Conservation (phyloP, 2,329 filamentous ascomycete genomes). For the Endoconidiophora laricicola region DNA sequence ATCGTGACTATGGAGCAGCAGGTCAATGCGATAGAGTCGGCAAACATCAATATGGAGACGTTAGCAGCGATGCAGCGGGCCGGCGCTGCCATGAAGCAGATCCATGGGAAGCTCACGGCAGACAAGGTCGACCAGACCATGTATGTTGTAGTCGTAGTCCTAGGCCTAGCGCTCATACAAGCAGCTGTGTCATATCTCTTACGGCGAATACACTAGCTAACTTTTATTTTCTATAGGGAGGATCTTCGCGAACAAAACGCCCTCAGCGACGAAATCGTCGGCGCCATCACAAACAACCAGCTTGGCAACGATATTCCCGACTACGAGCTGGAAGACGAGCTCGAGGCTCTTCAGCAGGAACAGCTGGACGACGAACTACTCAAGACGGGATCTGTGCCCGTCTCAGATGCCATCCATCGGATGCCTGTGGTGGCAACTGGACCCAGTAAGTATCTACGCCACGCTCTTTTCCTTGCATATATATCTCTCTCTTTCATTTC, state of each 20-base stretch:
- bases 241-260: slow-evolving; percentile 79
- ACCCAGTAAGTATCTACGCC: slow-evolving; percentile 45
- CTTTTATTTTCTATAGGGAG: slow-evolving; percentile 42
- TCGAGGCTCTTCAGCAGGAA: slow-evolving; percentile 80
- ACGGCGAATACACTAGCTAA: not conserved
- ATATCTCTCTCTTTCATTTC: not conserved
- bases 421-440: slow-evolving; percentile 59
- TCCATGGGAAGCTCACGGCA: slow-evolving; percentile 77
- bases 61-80: slow-evolving; percentile 87
- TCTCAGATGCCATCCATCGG: slow-evolving; percentile 58
- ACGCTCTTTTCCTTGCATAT: not conserved
- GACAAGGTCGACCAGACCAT: slow-evolving; percentile 93
- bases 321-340: slow-evolving; percentile 66
- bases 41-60: slow-evolving; percentile 97
- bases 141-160: slow-evolving; percentile 36
- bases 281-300: slow-evolving; percentile 59
- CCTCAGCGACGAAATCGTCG: slow-evolving; percentile 82
- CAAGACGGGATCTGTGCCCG: slow-evolving; percentile 69
- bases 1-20: slow-evolving; percentile 88
- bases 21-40: slow-evolving; percentile 91
- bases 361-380: slow-evolving; percentile 87
- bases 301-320: slow-evolving; percentile 64
- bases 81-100: slow-evolving; percentile 76
- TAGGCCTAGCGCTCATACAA: not conserved
- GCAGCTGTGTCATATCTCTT: not conserved